A percentile compares a stretch with the other conserved stretches of the same genome.
phyloP scores from a whole-genome alignment of 2,329 filamentous ascomycete genomes.

The Pestalotiopsis sp. region DNA sequence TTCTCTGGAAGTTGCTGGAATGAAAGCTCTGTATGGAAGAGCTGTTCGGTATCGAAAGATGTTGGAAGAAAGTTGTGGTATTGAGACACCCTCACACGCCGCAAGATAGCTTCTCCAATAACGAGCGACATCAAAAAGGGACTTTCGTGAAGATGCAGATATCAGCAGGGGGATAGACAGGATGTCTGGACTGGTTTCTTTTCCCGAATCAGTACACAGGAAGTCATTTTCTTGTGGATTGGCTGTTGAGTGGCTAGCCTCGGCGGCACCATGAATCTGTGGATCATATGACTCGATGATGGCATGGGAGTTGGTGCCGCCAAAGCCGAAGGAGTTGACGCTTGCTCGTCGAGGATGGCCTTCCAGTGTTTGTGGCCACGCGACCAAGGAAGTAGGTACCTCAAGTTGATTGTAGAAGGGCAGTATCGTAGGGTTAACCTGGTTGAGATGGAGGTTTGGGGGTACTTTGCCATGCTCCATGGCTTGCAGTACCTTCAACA shows the following conservation, averaged over 20 bases:
- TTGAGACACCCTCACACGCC: slow-evolving; percentile 5
- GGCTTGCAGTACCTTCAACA: slow-evolving; percentile 46
- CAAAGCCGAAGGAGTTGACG: slow-evolving; percentile 49
- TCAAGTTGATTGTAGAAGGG: slow-evolving; percentile 35
- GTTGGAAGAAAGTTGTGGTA: slow-evolving; percentile 34
- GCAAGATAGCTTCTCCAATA: slow-evolving; percentile 33
- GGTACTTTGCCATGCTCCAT: slow-evolving; percentile 42
- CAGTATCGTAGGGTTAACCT: slow-evolving; percentile 42
- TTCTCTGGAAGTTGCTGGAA: slow-evolving; percentile 26
- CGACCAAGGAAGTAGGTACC: slow-evolving; percentile 32
- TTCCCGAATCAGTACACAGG: not conserved
- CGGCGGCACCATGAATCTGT: slow-evolving; percentile 27
- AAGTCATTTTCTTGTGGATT: not conserved
- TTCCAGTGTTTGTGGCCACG: slow-evolving; percentile 37
- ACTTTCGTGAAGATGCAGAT: slow-evolving; percentile 38
- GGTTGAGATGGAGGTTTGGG: slow-evolving; percentile 45
- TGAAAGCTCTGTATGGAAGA: slow-evolving; percentile 32
- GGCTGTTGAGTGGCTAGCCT: too few species aligned
- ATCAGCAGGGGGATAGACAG: slow-evolving; percentile 37
- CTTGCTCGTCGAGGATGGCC: slow-evolving; percentile 43
- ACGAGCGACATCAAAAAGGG: slow-evolving; percentile 29
- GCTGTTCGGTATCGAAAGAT: slow-evolving; percentile 32
- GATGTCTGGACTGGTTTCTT: not conserved
- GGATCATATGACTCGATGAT: slow-evolving; percentile 44
- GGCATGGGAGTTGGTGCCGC: slow-evolving; percentile 45